Percentiles rank a stretch among this genome's conserved stretches.
Evolutionary conservation across 768 basidiomycete species (phyloP).

Genomic region (Jaapia argillacea): DNA sequence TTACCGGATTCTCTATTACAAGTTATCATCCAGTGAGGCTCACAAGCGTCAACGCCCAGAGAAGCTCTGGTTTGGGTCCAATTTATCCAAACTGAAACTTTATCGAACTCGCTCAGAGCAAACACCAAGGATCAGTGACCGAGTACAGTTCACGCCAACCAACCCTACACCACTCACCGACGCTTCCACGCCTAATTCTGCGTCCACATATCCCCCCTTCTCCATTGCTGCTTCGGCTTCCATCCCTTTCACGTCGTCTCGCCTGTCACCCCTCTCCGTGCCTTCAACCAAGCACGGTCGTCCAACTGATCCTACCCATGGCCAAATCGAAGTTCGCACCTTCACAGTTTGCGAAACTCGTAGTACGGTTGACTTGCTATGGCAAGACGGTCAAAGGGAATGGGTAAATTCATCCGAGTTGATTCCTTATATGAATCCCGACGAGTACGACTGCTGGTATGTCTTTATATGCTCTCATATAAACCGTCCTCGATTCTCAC

Average conservation of each 20-base stretch:
- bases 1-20: slow-evolving; percentile 1
- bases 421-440: slow-evolving; percentile 78
- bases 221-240: too few relatives aligned
- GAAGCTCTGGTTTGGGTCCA: slow-evolving; percentile 63
- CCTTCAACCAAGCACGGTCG: slow-evolving; percentile 57
- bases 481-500: neutral
- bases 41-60: slow-evolving; percentile 54
- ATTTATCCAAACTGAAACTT: slow-evolving; percentile 54
- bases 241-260: too few relatives aligned
- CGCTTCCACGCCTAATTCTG: neutral
- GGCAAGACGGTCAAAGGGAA: slow-evolving; percentile 80
- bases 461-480: slow-evolving; percentile 17
- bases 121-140: slow-evolving; percentile 67
- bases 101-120: slow-evolving; percentile 49
- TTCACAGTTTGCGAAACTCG: slow-evolving; percentile 61
- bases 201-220: too few relatives aligned
- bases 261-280: too few relatives aligned
- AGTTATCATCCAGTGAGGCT: slow-evolving; percentile 57
- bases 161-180: neutral
- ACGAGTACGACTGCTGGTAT: slow-evolving; percentile 89
- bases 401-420: slow-evolving; percentile 49
- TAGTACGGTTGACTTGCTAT: slow-evolving; percentile 64
- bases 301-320: too few relatives aligned
- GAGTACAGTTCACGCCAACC: slow-evolving; percentile 48
- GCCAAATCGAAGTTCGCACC: slow-evolving; percentile 41